These are phyloP conservation scores for Kodamaea kaohsiungensis DNA, from an alignment of 805 yeast genomes.

Conservation along the genomic window DNA sequence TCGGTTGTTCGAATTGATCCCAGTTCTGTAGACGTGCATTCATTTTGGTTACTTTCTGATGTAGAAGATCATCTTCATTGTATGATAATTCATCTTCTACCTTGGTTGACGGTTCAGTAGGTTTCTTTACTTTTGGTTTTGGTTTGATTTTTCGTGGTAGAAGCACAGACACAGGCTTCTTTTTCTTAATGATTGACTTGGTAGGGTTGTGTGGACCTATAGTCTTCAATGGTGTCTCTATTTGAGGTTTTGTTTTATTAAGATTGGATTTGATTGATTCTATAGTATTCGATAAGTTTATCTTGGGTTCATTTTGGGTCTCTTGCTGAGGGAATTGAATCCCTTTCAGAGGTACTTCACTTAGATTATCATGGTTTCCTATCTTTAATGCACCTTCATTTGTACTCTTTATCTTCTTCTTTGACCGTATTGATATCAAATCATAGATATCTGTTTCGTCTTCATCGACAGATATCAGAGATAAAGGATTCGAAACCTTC, in stretches of 20 bases:
- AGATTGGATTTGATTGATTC: background rate
- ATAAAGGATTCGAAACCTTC: background rate
- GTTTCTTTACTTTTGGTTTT: background rate
- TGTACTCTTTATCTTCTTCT: conserved; percentile 5
- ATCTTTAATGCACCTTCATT: background rate
- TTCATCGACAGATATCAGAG: conserved; percentile 9
- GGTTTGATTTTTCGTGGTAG: background rate
- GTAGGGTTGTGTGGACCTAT: background rate
- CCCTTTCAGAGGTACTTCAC: background rate
- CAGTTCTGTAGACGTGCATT: conserved; percentile 6
- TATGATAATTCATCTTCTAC: background rate
- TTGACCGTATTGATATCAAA: conserved; percentile 11
- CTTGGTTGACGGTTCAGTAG: background rate
- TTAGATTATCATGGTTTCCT: background rate
- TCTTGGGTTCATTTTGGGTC: background rate
- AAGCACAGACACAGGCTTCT: background rate
- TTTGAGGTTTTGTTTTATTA: background rate
- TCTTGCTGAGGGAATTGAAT: background rate
- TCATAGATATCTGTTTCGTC: conserved; percentile 17
- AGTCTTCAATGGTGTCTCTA: background rate
- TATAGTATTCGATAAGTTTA: background rate
- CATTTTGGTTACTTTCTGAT: conserved; percentile 10
- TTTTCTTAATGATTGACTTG: background rate
- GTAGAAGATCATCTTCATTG: conserved; percentile 2
- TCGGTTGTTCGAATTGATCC: background rate